These are phyloP conservation scores for Neofusicoccum laricinum DNA, from an alignment of 2,329 filamentous ascomycete genomes.

Conservation along the genomic window DNA sequence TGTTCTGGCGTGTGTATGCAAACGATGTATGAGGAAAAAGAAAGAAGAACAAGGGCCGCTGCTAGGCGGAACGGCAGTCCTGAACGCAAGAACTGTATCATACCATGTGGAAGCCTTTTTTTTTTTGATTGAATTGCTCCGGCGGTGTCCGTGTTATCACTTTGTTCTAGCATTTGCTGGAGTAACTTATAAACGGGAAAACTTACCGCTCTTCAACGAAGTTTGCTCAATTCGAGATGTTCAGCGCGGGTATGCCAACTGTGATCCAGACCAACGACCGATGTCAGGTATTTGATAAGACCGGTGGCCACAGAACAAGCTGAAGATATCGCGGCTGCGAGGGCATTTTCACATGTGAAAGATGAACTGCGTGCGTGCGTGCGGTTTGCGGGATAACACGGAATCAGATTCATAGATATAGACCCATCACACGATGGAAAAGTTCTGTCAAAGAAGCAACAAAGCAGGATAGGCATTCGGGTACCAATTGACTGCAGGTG, in stretches of 20 bases:
- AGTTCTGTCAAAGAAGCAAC: neutral
- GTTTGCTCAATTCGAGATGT: neutral
- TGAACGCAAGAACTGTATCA: conserved; percentile 1
- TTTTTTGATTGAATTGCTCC: neutral
- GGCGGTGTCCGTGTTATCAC: neutral
- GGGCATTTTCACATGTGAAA: neutral
- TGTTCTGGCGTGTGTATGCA: neutral
- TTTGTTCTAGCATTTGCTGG: neutral
- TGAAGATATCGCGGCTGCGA: neutral
- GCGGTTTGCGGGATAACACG: no score
- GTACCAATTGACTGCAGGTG: neutral
- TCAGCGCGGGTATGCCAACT: neutral
- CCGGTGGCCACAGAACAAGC: neutral
- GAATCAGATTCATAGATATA: neutral
- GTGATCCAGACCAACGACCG: no score
- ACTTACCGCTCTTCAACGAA: neutral
- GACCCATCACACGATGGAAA: neutral
- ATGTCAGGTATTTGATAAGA: neutral
- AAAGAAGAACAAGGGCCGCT: neutral
- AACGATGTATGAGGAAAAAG: conserved; percentile 3
- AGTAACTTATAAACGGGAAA: neutral
- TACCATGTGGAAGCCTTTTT: conserved; percentile 2
- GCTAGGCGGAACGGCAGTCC: neutral
- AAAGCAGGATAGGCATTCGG: neutral
- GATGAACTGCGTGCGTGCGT: neutral